Conservation (phyloP, 2,329 filamentous ascomycete genomes). For the Lecanicillium sp. region DNA sequence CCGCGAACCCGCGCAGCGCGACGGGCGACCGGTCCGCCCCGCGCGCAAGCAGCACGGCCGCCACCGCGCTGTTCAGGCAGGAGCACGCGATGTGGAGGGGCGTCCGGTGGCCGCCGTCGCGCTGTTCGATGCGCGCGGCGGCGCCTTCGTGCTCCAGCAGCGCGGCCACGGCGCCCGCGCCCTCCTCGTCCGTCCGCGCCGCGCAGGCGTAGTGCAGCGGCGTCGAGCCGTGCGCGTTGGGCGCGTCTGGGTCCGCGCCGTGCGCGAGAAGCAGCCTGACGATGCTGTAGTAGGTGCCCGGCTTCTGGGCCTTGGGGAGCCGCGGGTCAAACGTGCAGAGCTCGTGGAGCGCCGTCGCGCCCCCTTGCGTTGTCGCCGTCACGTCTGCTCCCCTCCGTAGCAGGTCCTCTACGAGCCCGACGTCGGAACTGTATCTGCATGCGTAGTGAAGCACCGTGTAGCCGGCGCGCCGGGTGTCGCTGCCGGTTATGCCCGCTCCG, state of each 20-base stretch:
- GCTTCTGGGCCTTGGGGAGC: no score
- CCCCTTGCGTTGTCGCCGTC: not conserved
- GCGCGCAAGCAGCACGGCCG: not conserved
- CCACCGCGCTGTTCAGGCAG: not conserved
- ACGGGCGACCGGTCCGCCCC: not conserved
- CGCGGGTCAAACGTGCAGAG: no score
- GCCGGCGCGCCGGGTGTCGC: not conserved
- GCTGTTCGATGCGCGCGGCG: not conserved
- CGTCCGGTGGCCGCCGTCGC: not conserved
- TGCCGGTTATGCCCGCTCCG: not conserved
- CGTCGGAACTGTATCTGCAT: not conserved
- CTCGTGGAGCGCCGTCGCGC: not conserved
- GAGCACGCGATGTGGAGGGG: not conserved
- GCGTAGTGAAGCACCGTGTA: not conserved
- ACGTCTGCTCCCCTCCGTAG: not conserved
- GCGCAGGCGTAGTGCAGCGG: not conserved
- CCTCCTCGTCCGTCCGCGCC: not conserved
- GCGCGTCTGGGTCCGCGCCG: not conserved
- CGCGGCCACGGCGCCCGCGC: not conserved
- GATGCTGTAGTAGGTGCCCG: no score
- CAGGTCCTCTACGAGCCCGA: not conserved
- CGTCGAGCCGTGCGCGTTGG: not conserved
- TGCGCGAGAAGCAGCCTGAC: not conserved
- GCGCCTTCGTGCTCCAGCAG: slow-evolving; percentile 5
- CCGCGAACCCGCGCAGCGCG: not conserved